Percentiles rank a stretch among this genome's conserved stretches.
Evolutionary conservation across 1,284 basidiomycete genomes (phyloP).

Genomic region (Sporisorium reilianum): DNA sequence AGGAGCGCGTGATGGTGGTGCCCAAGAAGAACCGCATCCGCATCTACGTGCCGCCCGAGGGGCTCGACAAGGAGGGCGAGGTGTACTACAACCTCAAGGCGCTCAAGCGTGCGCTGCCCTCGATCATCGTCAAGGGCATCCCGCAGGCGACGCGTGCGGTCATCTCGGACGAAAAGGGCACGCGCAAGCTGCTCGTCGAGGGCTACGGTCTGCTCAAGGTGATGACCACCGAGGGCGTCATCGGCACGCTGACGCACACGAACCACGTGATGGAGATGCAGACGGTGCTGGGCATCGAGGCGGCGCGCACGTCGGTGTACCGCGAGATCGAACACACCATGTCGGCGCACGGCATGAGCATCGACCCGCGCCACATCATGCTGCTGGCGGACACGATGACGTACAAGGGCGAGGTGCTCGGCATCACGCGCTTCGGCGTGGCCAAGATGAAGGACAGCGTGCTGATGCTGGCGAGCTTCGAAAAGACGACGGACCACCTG

Average conservation of each 20-base stretch:
- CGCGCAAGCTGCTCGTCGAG: slow-evolving; percentile 71
- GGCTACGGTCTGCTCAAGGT: slow-evolving; percentile 97
- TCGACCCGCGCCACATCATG: slow-evolving; percentile 99
- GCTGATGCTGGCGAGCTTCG: slow-evolving; percentile 98
- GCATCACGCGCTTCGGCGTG: slow-evolving; percentile 99
- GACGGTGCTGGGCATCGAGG: slow-evolving; percentile 95
- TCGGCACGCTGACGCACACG: slow-evolving; percentile 90
- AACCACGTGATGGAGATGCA: slow-evolving; percentile 98
- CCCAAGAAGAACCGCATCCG: slow-evolving; percentile 80
- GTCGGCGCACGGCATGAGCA: slow-evolving; percentile 96
- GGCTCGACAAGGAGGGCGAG: slow-evolving; percentile 77
- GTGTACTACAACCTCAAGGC: slow-evolving; percentile 65
- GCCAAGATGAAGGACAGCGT: slow-evolving; percentile 99
- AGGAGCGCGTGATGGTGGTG: slow-evolving; percentile 72
- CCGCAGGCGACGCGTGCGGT: slow-evolving; percentile 63
- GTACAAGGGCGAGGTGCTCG: slow-evolving; percentile 98
- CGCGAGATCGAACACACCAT: slow-evolving; percentile 97
- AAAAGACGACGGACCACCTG: slow-evolving; percentile 98
- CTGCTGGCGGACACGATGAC: slow-evolving; percentile 98
- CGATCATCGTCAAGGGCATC: slow-evolving; percentile 68
- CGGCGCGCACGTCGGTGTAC: slow-evolving; percentile 92
- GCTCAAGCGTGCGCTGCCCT: slow-evolving; percentile 65
- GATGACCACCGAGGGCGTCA: slow-evolving; percentile 96
- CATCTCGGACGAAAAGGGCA: slow-evolving; percentile 67
- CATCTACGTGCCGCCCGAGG: slow-evolving; percentile 76